phyloP scores from a whole-genome alignment of 2,329 filamentous ascomycete genomes.

The Penicillium aurantiogriseum region DNA sequence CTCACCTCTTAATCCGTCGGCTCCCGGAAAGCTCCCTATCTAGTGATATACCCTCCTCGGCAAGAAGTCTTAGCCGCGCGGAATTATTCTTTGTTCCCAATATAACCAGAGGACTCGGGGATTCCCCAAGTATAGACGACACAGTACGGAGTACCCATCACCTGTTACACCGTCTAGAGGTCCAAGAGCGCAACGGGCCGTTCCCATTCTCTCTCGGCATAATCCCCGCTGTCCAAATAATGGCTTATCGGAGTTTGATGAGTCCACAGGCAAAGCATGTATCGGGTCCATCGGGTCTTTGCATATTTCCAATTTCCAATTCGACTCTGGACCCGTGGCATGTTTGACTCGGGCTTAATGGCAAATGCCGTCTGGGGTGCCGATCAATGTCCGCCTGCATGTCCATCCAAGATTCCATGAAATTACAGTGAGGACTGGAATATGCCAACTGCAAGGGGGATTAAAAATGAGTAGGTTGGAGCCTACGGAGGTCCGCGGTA shows the following conservation, averaged over 20 bases:
- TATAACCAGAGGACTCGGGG: no score
- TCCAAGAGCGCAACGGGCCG: conserved; percentile 4
- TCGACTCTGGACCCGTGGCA: background rate
- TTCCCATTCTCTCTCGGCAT: conserved; percentile 2
- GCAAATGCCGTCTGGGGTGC: background rate
- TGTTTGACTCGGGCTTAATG: background rate
- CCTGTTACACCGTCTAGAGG: background rate
- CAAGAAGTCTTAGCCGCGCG: background rate
- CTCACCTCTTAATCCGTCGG: background rate
- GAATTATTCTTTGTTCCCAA: background rate
- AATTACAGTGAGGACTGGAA: background rate
- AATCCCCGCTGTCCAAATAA: background rate
- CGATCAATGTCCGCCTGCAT: background rate
- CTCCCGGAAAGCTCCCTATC: background rate
- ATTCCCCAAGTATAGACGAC: no score
- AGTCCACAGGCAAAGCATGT: background rate
- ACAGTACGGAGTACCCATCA: no score
- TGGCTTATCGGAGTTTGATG: background rate
- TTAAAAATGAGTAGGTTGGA: background rate
- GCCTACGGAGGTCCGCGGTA: background rate
- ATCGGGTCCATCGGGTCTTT: background rate
- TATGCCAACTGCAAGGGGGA: conserved; percentile 1
- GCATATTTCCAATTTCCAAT: background rate
- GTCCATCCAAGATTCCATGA: background rate
- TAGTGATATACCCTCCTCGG: background rate